Percentiles rank a stretch among this genome's conserved stretches.
phyloP scores from a whole-genome alignment of 345 rosid species.

The Populus pruinosa region DNA sequence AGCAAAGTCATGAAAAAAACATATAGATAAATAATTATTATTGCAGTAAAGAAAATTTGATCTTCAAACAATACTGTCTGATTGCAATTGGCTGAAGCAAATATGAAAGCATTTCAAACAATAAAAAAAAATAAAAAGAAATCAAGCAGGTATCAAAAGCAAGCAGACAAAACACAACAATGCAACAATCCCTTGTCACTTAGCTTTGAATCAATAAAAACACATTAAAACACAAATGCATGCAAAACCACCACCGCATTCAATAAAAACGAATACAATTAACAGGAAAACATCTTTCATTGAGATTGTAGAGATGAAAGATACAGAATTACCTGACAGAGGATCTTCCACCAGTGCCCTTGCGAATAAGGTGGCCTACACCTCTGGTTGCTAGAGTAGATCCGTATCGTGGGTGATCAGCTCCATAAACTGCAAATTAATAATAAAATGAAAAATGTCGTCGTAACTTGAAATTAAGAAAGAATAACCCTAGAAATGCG shows the following conservation, averaged over 20 bases:
- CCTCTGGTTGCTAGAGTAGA: conserved; percentile 68
- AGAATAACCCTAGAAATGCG: conserved; percentile 3
- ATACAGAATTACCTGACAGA: conserved; percentile 67
- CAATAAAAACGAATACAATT: neutral
- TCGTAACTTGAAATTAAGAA: neutral
- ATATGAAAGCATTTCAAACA: neutral
- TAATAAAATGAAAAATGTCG: neutral
- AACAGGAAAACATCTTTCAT: neutral
- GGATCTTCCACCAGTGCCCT: conserved; percentile 99
- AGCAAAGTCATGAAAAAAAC: no score
- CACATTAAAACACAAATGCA: neutral
- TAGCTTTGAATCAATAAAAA: neutral
- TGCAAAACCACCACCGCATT: neutral
- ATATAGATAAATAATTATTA: no score
- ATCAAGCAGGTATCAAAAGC: neutral
- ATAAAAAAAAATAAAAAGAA: neutral
- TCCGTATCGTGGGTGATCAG: conserved; percentile 54
- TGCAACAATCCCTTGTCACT: neutral
- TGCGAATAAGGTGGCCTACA: conserved; percentile 77
- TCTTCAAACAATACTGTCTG: neutral
- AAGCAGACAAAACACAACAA: neutral
- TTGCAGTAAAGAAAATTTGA: neutral
- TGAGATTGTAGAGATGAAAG: neutral
- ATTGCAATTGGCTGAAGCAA: neutral
- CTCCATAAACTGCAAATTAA: conserved; percentile 47